Base-by-base conservation (phyloP, 345 rosid genomes). In the Bruguiera gymnorhiza region DNA sequence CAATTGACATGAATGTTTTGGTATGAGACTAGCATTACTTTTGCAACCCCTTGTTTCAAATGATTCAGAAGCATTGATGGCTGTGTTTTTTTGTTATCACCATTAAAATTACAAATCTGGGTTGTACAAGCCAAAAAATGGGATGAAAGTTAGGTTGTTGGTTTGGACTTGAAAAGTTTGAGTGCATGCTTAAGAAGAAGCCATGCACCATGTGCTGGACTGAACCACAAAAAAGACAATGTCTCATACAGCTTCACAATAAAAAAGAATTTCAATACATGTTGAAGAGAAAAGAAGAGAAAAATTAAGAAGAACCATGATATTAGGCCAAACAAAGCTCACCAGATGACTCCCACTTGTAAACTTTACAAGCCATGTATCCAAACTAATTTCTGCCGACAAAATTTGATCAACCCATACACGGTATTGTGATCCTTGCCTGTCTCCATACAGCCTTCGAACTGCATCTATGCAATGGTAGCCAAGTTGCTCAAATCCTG, bases 291-390 rank as follows among this genome's bases (percentile, higher is more conserved):
- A 21, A 62, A 34, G 34, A 16, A 18, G 10, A 57, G 27, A n/a
- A 55, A 23, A 23, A 7, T 26, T 23, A n/a, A 55, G 2, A 6
- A 57, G 52, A 20, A 24, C 60, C 54, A 11, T 8, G 30, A 6
- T 51, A 7, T 8, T 15, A 43, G 56, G 24, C 10, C 24, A 58
- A 57, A 24, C 21, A 51, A 51, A 23, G 18, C 76, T 73, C 71
- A 73, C 76, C 76, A 34, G 66, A 73, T 24, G 36, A n/a, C 67
- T 73, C 76, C 76, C 71, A 73, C 39, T 73, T 73, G 30, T 51
- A 51, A 73, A 73, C 23, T 73, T 73, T 29, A 66, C 66, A 36
- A 52, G 71, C 76, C 76, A 73, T 8, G 53, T 18, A 29, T 67
- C 67, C 11, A 55, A 51, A 53, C 67, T 60, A 52, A 73, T 56